Base-by-base conservation (phyloP, 208 protist genomes). In the Endotrypanum monterogeii region DNA sequence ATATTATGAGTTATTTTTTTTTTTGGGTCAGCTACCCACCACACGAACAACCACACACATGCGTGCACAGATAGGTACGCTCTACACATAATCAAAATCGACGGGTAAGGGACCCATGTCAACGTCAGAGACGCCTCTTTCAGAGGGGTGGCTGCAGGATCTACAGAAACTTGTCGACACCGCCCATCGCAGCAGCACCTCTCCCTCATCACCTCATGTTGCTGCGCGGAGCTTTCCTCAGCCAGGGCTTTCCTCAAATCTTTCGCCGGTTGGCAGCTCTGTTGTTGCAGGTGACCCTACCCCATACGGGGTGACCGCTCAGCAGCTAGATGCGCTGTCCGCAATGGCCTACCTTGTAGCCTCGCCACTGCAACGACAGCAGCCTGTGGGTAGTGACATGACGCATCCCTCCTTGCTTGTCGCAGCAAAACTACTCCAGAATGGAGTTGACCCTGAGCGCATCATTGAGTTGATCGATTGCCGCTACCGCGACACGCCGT, bases 261-360 rank as follows among this genome's bases (percentile, higher is more conserved):
- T 28, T 28, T 63, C 58, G 35, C 20, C 66, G 18, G 16, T 39
- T 11, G 65, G 18, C 25, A 28, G 23, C 44, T 32, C 32, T 12
- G 65, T n/a, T 70, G 48, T 25, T 16, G 41, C 46, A 25, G 32
- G 12, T n/a, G 11, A 44, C 62, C 44, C 37, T 18, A 78, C 73
- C 14, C 69, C 66, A 4, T 72, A 85, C 48, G 71, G 62, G 0
- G 20, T 86, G 35, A 78, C 79, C 3, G 9, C 23, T 20, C 66
- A 57, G 51, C 70, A 86, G 61, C 58, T 90, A 23, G 90, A 92
- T 18, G 86, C 82, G 62, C 80, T 95, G 30, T 79, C 90, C 11
- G 84, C 86, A 16, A 74, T 90, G 67, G 88, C 86, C 32, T 91
- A 89, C 71, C 66, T 91, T 65, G 67, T 92, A 25, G 88, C 84